Percentiles rank a stretch among this genome's conserved stretches.
phyloP scores from a whole-genome alignment of 1,284 basidiomycete species.

The Wallemia hederae region DNA sequence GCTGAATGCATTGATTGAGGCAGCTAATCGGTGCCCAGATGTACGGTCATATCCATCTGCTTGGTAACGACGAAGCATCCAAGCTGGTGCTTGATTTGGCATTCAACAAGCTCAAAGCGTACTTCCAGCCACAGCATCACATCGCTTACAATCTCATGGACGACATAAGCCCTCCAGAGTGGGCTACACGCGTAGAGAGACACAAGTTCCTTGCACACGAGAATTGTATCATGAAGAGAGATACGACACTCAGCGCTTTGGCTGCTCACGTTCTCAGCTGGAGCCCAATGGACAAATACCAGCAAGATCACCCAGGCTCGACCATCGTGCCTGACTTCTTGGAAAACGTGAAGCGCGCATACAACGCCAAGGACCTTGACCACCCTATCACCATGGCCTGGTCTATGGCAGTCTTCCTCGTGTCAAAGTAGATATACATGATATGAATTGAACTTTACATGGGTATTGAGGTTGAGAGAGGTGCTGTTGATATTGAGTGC shows the following conservation, averaged over 20 bases:
- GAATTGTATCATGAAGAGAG: background rate
- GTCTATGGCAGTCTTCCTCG: background rate
- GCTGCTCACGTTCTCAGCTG: background rate
- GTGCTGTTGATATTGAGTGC: too few relatives aligned
- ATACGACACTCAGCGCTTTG: background rate
- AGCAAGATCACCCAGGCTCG: background rate
- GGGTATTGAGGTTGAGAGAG: too few relatives aligned
- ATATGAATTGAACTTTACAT: too few relatives aligned
- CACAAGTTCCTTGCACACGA: background rate
- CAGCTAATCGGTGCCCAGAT: background rate
- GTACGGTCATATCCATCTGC: background rate
- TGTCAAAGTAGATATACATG: background rate
- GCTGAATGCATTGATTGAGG: background rate
- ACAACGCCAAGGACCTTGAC: background rate
- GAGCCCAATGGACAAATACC: background rate
- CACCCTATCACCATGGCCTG: background rate
- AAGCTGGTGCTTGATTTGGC: background rate
- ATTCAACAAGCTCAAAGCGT: background rate
- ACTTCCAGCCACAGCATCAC: background rate
- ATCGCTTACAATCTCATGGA: background rate
- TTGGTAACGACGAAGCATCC: background rate
- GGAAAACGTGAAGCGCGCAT: background rate
- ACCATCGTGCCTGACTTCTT: background rate
- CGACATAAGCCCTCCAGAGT: background rate
- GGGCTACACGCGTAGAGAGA: background rate